Conservation (phyloP, 2,329 filamentous ascomycete genomes). For the Xylaria sp. region DNA sequence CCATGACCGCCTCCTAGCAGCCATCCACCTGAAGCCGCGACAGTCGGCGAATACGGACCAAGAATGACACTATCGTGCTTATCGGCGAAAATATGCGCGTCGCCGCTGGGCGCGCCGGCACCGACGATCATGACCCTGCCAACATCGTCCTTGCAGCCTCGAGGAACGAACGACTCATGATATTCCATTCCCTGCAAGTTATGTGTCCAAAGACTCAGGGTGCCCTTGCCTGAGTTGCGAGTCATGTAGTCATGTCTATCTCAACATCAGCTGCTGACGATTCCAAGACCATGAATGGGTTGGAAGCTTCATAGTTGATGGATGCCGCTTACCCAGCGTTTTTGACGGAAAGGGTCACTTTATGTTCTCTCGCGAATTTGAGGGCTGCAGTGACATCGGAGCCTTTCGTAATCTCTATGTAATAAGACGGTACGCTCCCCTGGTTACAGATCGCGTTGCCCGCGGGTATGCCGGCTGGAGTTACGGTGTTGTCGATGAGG, state of each 20-base stretch:
- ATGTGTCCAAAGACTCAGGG: conserved; percentile 40
- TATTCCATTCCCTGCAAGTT: conserved; percentile 37
- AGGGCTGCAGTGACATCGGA: conserved; percentile 42
- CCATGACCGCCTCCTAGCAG: conserved; percentile 37
- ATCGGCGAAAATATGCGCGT: conserved; percentile 37
- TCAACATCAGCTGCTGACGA: conserved; percentile 16
- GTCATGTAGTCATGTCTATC: conserved; percentile 39
- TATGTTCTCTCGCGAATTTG: conserved; percentile 42
- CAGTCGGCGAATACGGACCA: conserved; percentile 36
- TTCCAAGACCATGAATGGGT: neutral
- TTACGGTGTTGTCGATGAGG: conserved; percentile 43
- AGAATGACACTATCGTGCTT: conserved; percentile 38
- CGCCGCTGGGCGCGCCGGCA: conserved; percentile 32
- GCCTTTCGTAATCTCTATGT: conserved; percentile 40
- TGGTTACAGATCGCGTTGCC: conserved; percentile 42
- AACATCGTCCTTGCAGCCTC: conserved; percentile 32
- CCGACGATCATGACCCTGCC: conserved; percentile 36
- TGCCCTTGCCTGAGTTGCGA: conserved; percentile 37
- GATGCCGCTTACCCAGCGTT: conserved; percentile 36
- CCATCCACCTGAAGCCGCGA: conserved; percentile 38
- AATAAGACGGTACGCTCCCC: conserved; percentile 43
- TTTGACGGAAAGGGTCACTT: conserved; percentile 44
- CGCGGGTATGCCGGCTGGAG: conserved; percentile 40
- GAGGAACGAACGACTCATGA: conserved; percentile 31
- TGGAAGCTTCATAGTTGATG: neutral